Base-by-base conservation (phyloP, 2,329 filamentous ascomycete genomes). In the Coniochaeta prunicola region DNA sequence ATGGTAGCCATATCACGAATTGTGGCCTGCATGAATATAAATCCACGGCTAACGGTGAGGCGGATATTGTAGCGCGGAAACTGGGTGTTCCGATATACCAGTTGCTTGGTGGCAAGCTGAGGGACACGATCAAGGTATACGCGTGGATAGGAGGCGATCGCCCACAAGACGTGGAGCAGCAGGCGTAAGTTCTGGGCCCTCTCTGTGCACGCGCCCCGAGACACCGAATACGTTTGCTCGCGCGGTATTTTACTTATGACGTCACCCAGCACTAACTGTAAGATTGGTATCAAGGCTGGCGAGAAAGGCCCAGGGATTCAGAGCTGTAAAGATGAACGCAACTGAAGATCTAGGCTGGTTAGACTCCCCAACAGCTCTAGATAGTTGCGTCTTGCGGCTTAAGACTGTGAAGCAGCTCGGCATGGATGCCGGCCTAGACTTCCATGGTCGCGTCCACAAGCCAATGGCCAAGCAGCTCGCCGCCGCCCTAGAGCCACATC, bases 141-240 rank as follows among this genome's bases (percentile, higher is more conserved):
- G 82, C 82, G 12, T 88, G 86, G 85, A 88, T 88, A 60, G 85
- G 85, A n/a, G 86, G 85, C 4, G 84, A 88, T 66, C 73, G 84
- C 36, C 85, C 85, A 3, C 69, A 70, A n/a, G 85, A 87, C 66
- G 80, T 89, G 21, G 79, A 81, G 61, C 65, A 64, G 2, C 80
- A 82, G 66, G 84, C 80, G 72, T 80, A 66, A n/a, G n/a, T n/a
- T n/a, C n/a, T 66, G 73, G 60, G 19, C n/a, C 48, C 21, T 55
- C 31, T 24, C 7, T 17, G 31, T 12, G 17, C 45, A 40, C 30
- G 30, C 31, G n/a, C 6, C 24, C 12, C 31, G 10, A 6, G 53
- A 53, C 50, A 50, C 31, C 10, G 59, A 30, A n/a, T n/a, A n/a
- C n/a, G n/a, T n/a, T n/a, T 10, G 24, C 33, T 34, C 4, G 42